Evolutionary conservation across 2,329 filamentous ascomycete species (phyloP).

Genomic region (Arthroderma sp.): DNA sequence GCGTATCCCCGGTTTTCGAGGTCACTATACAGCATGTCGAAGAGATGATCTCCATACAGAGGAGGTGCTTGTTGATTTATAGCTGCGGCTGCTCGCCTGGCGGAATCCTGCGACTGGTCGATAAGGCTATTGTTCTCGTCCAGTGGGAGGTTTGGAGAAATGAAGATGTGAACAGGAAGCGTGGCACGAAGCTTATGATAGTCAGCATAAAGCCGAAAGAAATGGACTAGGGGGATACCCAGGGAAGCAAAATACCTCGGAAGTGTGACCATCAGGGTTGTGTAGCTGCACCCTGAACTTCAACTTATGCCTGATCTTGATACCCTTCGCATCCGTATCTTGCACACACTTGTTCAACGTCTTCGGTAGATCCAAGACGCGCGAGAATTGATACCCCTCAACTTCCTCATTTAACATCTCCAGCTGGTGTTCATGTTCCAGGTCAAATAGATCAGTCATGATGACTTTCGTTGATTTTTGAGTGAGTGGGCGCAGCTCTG

Average conservation of each 20-base stretch:
- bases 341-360: constrained; percentile 73
- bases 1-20: constrained; percentile 71
- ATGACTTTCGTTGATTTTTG: constrained; percentile 55
- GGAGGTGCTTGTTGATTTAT: constrained; percentile 65
- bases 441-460: constrained; percentile 53
- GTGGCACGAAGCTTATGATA: constrained; percentile 60
- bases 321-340: constrained; percentile 74
- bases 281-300: constrained; percentile 81
- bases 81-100: constrained; percentile 38
- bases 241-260: constrained; percentile 50
- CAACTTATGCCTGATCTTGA: constrained; percentile 86
- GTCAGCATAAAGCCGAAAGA: constrained; percentile 6
- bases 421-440: constrained; percentile 51
- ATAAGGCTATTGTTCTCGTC: constrained; percentile 76
- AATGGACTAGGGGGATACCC: background rate
- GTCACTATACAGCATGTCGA: constrained; percentile 84
- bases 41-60: constrained; percentile 75
- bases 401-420: constrained; percentile 42
- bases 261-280: constrained; percentile 89
- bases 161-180: constrained; percentile 83
- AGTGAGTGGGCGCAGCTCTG: constrained; percentile 27
- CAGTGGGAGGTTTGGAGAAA: constrained; percentile 82
- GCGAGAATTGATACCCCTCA: constrained; percentile 49
- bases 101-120: constrained; percentile 41
- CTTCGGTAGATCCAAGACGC: constrained; percentile 58